Evolutionary conservation across 805 yeast genomes (phyloP), one percentile per base, ranked within the genome.

Genomic region (Starmerella geochares): DNA sequence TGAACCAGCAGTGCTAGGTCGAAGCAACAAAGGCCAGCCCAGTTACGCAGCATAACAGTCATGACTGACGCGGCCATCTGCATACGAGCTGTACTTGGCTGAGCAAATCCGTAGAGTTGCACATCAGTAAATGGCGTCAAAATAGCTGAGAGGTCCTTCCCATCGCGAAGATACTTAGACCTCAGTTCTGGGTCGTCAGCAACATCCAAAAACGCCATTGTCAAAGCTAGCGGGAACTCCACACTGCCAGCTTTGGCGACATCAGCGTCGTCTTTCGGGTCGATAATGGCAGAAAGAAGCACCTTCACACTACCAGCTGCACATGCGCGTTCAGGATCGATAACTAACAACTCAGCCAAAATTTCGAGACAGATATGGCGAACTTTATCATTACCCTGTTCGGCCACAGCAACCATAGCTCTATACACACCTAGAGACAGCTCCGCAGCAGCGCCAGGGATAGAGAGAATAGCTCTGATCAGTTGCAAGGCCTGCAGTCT

Each of bases 401-500:
- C 86, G 1, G 80, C 76, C 1, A 80, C 67, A 0, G 84, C 72
- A 2, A 83, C 77, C 2, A 90, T 58, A 0, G 88, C 78, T 41
- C 83, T 74, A 2, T 83, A 72, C 3, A 85, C 72, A 0, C 88
- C 88, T 16, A 75, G 70, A 0, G 80, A 72, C 16, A 83, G 60
- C 56, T 71, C 74, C 20, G 69, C 64, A 6, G 71, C 65, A 1
- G 86, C 90, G 61, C 62, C 67, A 1, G 71, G 72, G 2, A 78
- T 67, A 35, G 74, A 79, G 2, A 83, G 58, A 50, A 83, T 77
- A 28, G 73, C 69, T 25, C 96, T 71, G 0, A 86, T 66, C 23
- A 86, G 67, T 58, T 81, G 83, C 28, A 90, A 60, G 0, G 94
- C 92, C 59, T 87, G 86, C 42, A 79, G 81, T 52, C 87, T 74